Percentiles rank a stretch among this genome's conserved stretches.
Evolutionary conservation across 192 early-diverging fungal genomes (phyloP).

Genomic region (Coemansia interrupta): DNA sequence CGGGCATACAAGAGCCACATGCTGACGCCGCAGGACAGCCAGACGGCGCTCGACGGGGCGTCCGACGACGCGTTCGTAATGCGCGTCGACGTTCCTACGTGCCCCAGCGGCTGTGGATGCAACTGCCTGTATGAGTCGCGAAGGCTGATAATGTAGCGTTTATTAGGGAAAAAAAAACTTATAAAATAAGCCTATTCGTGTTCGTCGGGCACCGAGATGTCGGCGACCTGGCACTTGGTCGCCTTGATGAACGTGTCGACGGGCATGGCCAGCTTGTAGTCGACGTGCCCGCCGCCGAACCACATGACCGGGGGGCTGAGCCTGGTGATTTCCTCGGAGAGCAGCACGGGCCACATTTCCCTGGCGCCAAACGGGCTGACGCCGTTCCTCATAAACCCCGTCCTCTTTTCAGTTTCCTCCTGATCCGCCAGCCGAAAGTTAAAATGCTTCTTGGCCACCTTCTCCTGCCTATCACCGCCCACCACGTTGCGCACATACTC

Average conservation of each 20-base stretch:
- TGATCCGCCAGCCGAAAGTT: constrained; percentile 73
- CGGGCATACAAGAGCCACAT: background rate
- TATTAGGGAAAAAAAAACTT: background rate
- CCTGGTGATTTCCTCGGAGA: constrained; percentile 60
- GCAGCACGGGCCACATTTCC: constrained; percentile 59
- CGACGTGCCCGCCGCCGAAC: constrained; percentile 78
- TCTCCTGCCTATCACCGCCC: constrained; percentile 13
- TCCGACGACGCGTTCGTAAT: background rate
- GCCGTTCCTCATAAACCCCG: constrained; percentile 68
- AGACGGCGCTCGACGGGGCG: background rate
- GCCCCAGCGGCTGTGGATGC: constrained; percentile 46
- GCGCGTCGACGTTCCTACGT: constrained; percentile 35
- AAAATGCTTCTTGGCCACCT: constrained; percentile 66
- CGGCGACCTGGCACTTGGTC: constrained; percentile 22
- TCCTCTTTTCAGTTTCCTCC: constrained; percentile 61
- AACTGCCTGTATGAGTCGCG: constrained; percentile 40
- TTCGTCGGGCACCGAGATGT: constrained; percentile 17
- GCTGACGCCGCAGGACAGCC: background rate
- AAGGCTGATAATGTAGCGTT: constrained; percentile 12
- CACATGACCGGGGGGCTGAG: constrained; percentile 67
- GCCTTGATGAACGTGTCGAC: constrained; percentile 58
- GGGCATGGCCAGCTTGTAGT: constrained; percentile 79
- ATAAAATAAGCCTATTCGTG: background rate
- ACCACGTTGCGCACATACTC: constrained; percentile 62
- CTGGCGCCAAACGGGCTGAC: constrained; percentile 69